These are phyloP conservation scores for Citrus hindsii DNA, from an alignment of 345 rosid species.

Conservation along the genomic window DNA sequence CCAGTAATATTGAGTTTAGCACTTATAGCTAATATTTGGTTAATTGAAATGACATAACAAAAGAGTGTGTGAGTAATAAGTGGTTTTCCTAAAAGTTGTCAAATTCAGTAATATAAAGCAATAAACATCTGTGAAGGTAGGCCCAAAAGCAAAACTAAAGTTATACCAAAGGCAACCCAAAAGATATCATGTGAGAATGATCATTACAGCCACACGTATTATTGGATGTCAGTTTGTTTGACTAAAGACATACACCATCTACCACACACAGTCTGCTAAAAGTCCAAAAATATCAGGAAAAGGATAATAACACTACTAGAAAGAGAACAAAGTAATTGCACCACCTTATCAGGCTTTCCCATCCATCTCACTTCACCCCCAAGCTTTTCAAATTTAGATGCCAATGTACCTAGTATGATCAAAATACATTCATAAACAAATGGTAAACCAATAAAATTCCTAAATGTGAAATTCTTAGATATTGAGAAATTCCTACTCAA, in stretches of 20 bases:
- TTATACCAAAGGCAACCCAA: background rate
- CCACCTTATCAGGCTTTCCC: slow-evolving; percentile 93
- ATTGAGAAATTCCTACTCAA: background rate
- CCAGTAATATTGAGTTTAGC: background rate
- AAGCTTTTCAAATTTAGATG: slow-evolving; percentile 78
- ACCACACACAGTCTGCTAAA: background rate
- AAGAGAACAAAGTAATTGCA: background rate
- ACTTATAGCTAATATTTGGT: background rate
- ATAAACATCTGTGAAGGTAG: background rate
- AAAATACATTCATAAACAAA: background rate
- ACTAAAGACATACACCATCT: background rate
- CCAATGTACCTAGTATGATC: slow-evolving; percentile 57
- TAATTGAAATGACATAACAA: background rate
- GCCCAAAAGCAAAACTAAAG: background rate
- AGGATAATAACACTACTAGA: background rate
- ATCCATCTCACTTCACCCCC: slow-evolving; percentile 97
- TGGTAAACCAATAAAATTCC: background rate
- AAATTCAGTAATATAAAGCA: background rate
- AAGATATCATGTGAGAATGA: background rate
- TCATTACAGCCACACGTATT: background rate
- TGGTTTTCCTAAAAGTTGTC: background rate
- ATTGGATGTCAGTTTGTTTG: background rate
- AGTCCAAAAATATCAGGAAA: background rate
- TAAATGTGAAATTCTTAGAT: background rate
- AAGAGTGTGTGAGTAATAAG: background rate